phyloP scores from a whole-genome alignment of 768 basidiomycete species.

The Trametes cingulata region DNA sequence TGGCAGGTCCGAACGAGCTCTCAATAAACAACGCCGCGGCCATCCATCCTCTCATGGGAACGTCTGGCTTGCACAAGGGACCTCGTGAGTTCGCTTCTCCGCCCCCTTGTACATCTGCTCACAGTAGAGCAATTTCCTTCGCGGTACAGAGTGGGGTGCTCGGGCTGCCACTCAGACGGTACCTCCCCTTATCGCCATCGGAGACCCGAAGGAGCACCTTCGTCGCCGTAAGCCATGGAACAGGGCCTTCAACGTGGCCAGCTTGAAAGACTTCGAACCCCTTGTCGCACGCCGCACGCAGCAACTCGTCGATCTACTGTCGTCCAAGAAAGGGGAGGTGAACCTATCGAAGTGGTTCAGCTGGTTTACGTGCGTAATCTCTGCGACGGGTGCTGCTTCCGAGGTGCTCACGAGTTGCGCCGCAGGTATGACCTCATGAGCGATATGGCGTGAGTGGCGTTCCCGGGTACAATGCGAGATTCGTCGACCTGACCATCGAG shows the following conservation, averaged over 20 bases:
- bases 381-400: background rate
- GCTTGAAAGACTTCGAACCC: slow-evolving; percentile 36
- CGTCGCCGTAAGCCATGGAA: slow-evolving; percentile 43
- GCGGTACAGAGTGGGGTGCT: slow-evolving; percentile 15
- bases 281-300: slow-evolving; percentile 25
- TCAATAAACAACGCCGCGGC: slow-evolving; percentile 23
- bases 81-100: slow-evolving; percentile 20
- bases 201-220: slow-evolving; percentile 36
- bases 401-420: slow-evolving; percentile 15
- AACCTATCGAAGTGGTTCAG: slow-evolving; percentile 39
- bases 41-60: slow-evolving; percentile 24
- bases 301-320: slow-evolving; percentile 31
- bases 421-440: slow-evolving; percentile 36
- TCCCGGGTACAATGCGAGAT: background rate
- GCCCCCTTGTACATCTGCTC: background rate
- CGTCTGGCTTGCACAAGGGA: slow-evolving; percentile 28
- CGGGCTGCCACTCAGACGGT: slow-evolving; percentile 17
- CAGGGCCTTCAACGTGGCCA: slow-evolving; percentile 36
- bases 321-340: slow-evolving; percentile 19
- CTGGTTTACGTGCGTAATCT: slow-evolving; percentile 39
- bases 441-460: slow-evolving; percentile 32
- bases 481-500: background rate
- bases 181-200: slow-evolving; percentile 32
- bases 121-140: background rate
- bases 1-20: slow-evolving; percentile 29